Evolutionary conservation across 805 yeast species (phyloP).

Genomic region (Lipomyces starkeyi): DNA sequence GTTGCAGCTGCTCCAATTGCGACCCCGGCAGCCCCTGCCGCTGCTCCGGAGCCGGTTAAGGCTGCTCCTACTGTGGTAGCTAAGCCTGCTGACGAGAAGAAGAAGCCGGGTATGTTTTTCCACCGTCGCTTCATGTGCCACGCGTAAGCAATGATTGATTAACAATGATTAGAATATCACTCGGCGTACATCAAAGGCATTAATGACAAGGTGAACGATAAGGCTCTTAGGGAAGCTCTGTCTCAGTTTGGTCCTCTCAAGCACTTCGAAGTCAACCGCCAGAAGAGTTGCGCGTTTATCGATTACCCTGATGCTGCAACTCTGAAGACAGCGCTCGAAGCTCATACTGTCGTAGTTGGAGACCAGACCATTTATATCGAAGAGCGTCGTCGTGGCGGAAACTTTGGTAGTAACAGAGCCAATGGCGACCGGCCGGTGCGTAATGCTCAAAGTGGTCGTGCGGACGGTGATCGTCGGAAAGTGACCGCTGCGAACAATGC

Average conservation of each 20-base stretch:
- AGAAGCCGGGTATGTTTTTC: slow-evolving; percentile 5
- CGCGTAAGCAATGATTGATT: slow-evolving; percentile 1
- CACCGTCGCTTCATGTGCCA: neutral
- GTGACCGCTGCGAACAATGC: neutral
- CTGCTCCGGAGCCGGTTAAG: slow-evolving; percentile 33
- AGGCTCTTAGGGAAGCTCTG: slow-evolving; percentile 43
- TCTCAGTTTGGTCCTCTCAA: slow-evolving; percentile 44
- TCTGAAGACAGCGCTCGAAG: slow-evolving; percentile 44
- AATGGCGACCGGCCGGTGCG: slow-evolving; percentile 2
- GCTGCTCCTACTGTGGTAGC: slow-evolving; percentile 37
- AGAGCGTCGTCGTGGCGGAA: slow-evolving; percentile 46
- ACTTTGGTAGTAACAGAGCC: neutral
- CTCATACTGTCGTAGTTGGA: slow-evolving; percentile 45
- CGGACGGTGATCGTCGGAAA: neutral
- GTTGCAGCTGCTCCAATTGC: slow-evolving; percentile 31
- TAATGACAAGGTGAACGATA: slow-evolving; percentile 41
- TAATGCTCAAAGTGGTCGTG: slow-evolving; percentile 6
- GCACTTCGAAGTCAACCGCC: slow-evolving; percentile 46
- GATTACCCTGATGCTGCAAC: slow-evolving; percentile 46
- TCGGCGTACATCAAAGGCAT: slow-evolving; percentile 50
- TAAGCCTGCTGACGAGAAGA: slow-evolving; percentile 12
- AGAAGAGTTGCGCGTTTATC: slow-evolving; percentile 47
- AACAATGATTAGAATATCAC: slow-evolving; percentile 38
- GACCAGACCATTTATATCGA: slow-evolving; percentile 43
- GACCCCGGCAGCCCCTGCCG: slow-evolving; percentile 31